Conservation (phyloP, 306 rosid genomes). For the Rosa multiflora region DNA sequence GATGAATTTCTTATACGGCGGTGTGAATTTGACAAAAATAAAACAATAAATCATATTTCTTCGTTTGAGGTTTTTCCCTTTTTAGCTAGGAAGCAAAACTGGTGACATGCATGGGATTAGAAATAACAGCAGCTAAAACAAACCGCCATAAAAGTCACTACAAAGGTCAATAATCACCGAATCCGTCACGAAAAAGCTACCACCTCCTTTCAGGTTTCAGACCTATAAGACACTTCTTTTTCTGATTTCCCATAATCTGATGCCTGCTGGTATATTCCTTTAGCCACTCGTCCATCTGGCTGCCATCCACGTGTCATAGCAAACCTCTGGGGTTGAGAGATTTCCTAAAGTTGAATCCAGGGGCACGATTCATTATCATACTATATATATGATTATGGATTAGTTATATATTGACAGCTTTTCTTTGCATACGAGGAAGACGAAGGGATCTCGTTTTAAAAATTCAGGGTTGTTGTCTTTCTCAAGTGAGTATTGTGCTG, state of each 20-base stretch:
- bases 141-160: neutral
- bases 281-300: conserved; percentile 13
- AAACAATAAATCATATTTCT: neutral
- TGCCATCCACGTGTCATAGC: neutral
- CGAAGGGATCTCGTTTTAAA: neutral
- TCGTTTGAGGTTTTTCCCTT: neutral
- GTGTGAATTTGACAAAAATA: neutral
- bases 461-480: neutral
- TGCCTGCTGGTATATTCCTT: neutral
- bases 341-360: neutral
- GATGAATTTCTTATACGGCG: neutral
- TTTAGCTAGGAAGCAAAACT: neutral
- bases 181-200: neutral
- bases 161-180: neutral
- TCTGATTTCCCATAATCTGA: neutral
- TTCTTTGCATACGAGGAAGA: neutral
- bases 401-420: neutral
- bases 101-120: neutral
- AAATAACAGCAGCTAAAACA: neutral
- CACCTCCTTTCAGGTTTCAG: neutral
- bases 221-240: neutral
- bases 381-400: neutral
- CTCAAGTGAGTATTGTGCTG: neutral
- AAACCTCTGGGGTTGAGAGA: neutral
- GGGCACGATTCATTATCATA: neutral